Evolutionary conservation across 202 grass and related monocot genomes (phyloP).

Genomic region (Digitaria exilis): DNA sequence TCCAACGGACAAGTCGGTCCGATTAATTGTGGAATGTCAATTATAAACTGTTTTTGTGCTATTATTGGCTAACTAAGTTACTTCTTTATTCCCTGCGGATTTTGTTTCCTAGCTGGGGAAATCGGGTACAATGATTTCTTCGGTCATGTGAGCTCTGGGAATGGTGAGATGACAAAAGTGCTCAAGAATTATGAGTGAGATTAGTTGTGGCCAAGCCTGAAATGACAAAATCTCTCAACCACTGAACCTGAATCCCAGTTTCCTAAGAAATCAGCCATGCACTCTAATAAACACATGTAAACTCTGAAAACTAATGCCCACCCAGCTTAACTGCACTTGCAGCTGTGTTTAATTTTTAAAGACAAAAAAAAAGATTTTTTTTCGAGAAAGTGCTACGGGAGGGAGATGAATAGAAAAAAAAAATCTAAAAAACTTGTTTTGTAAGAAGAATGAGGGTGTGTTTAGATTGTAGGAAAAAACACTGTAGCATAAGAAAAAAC

Average conservation of each 20-base stretch:
- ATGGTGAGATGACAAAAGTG: slow-evolving; percentile 6
- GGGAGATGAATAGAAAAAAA: no score
- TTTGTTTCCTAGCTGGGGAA: slow-evolving; percentile 25
- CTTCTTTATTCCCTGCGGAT: not conserved
- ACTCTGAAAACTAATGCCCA: not conserved
- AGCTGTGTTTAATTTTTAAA: no score
- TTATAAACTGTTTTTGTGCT: not conserved
- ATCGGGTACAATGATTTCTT: slow-evolving; percentile 33
- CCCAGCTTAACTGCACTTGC: not conserved
- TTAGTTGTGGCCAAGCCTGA: not conserved
- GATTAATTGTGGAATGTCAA: not conserved
- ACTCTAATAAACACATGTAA: no score
- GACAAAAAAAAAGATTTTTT: no score
- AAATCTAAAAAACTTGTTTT: no score
- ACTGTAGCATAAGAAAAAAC: no score
- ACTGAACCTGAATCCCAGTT: not conserved
- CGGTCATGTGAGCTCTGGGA: not conserved
- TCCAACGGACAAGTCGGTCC: slow-evolving; percentile 10
- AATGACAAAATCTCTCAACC: slow-evolving; percentile 6
- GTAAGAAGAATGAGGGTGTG: no score
- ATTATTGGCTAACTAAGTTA: not conserved
- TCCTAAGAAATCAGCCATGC: not conserved
- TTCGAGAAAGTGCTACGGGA: no score
- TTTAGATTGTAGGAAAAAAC: no score
- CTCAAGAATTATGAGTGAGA: not conserved